A percentile compares a stretch with the other conserved stretches of the same genome.
Conservation (phyloP, 2,329 filamentous ascomycete species). For the Periconia digitata region DNA sequence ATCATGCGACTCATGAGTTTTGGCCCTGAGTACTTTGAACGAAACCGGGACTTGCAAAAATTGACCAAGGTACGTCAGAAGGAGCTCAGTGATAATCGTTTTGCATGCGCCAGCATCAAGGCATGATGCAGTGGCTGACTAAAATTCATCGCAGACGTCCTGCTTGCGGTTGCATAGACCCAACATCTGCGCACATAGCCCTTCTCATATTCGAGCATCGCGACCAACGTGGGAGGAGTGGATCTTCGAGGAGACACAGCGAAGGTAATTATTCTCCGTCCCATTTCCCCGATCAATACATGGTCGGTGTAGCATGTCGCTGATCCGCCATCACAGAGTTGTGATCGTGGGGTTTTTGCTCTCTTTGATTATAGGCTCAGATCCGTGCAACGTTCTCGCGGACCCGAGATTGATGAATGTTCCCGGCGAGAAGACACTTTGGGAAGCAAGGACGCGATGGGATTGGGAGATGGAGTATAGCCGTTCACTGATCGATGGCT, state of each 20-base stretch:
- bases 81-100: too few species aligned
- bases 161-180: neutral
- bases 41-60: neutral
- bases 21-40: neutral
- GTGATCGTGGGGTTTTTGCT: neutral
- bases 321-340: neutral
- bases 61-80: neutral
- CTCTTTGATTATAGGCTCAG: neutral
- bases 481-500: too few species aligned
- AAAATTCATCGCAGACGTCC: neutral
- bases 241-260: slow-evolving; percentile 4
- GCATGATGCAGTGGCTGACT: neutral
- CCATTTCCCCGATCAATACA: neutral
- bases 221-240: slow-evolving; percentile 6
- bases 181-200: neutral
- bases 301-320: too few species aligned
- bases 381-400: neutral
- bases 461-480: slow-evolving; percentile 2
- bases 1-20: neutral
- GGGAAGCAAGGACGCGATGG: slow-evolving; percentile 2
- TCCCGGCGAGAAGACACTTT: slow-evolving; percentile 1
- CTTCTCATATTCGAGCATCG: neutral
- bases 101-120: neutral
- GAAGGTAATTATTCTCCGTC: neutral
- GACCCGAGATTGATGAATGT: neutral